phyloP scores from a whole-genome alignment of 805 yeast species.

The Kregervanrija pseudodelftensis region DNA sequence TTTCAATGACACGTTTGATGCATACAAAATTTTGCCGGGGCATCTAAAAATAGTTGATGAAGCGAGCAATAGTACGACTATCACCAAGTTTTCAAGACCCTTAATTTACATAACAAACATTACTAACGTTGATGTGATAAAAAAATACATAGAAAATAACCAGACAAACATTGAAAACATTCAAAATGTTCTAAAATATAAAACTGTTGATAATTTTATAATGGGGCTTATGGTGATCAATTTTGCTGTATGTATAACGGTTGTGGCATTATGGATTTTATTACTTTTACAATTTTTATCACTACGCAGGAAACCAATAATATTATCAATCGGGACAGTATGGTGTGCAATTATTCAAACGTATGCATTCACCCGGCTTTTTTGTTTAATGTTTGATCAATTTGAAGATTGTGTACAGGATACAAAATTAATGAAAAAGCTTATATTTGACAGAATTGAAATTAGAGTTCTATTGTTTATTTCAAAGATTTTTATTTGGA shows the following conservation, averaged over 20 bases:
- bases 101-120: slow-evolving; percentile 1
- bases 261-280: slow-evolving; percentile 67
- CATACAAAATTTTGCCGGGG: slow-evolving; percentile 1
- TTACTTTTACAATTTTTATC: slow-evolving; percentile 47
- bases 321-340: slow-evolving; percentile 52
- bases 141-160: background rate
- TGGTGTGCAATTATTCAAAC: slow-evolving; percentile 50
- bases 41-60: background rate
- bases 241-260: slow-evolving; percentile 47
- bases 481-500: slow-evolving; percentile 36
- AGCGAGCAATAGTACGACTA: background rate
- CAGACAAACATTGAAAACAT: background rate
- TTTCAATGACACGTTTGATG: too few relatives aligned
- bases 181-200: background rate
- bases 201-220: slow-evolving; percentile 25
- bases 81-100: background rate
- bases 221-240: slow-evolving; percentile 36
- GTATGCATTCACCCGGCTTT: slow-evolving; percentile 39
- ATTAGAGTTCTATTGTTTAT: slow-evolving; percentile 35
- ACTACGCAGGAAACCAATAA: slow-evolving; percentile 49
- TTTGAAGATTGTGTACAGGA: slow-evolving; percentile 49
- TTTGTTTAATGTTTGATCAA: slow-evolving; percentile 41
- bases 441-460: slow-evolving; percentile 31
- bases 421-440: slow-evolving; percentile 31
- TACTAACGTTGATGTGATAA: background rate